These are phyloP conservation scores for Botryotinia convoluta DNA, from an alignment of 2,329 filamentous ascomycete species.

Conservation along the genomic window DNA sequence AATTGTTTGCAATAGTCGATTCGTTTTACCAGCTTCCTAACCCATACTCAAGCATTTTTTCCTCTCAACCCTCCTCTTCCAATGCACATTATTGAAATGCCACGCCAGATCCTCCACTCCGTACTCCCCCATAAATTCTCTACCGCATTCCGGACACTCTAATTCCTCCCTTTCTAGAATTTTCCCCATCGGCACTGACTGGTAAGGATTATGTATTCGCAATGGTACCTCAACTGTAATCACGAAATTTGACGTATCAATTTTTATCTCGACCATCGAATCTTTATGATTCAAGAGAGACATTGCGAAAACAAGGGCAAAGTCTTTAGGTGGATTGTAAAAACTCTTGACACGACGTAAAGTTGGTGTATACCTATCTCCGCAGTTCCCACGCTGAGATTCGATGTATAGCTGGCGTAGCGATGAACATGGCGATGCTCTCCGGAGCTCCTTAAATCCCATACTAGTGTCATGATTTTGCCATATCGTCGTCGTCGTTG, in stretches of 20 bases:
- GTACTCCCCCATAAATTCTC: conserved; percentile 6
- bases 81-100: conserved; percentile 19
- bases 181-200: not conserved
- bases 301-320: conserved; percentile 1
- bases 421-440: conserved; percentile 18
- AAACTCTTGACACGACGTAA: conserved; percentile 19
- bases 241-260: conserved; percentile 7
- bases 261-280: conserved; percentile 9
- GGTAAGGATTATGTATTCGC: not conserved
- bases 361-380: conserved; percentile 3
- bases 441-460: conserved; percentile 1
- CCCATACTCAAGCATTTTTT: conserved; percentile 9
- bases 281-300: not conserved
- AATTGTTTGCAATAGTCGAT: not conserved
- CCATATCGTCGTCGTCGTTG: not conserved
- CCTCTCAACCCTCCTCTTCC: conserved; percentile 14
- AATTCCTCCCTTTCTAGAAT: conserved; percentile 4
- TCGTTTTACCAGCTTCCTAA: not conserved
- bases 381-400: conserved; percentile 6
- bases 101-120: conserved; percentile 2
- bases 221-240: conserved; percentile 15
- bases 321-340: conserved; percentile 1
- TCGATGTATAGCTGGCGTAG: conserved; percentile 13
- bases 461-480: conserved; percentile 5
- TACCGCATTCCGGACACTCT: conserved; percentile 19